These are phyloP conservation scores for Ophiostoma ulmi DNA, from an alignment of 2,329 filamentous ascomycete genomes.

Conservation along the genomic window DNA sequence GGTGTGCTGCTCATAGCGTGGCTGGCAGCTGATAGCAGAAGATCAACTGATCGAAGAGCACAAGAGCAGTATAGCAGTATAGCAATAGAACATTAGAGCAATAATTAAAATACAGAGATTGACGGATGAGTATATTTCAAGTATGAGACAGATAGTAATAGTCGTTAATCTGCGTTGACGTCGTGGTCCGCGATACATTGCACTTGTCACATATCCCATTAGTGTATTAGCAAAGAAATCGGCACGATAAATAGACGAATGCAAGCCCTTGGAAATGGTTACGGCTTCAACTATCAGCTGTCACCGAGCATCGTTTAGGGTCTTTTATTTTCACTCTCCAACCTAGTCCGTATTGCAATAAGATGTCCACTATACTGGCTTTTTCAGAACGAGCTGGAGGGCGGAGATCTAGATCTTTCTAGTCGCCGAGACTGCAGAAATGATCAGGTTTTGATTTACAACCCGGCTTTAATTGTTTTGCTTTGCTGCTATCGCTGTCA, in stretches of 20 bases:
- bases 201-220: background rate
- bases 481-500: background rate
- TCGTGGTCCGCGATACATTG: background rate
- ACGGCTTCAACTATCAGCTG: background rate
- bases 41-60: background rate
- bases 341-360: background rate
- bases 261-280: background rate
- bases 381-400: background rate
- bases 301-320: background rate
- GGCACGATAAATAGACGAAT: background rate
- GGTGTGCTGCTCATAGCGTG: background rate
- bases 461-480: background rate
- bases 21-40: background rate
- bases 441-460: background rate
- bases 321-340: background rate
- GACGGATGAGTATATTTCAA: background rate
- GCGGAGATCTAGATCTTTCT: background rate
- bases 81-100: no score
- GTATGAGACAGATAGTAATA: background rate
- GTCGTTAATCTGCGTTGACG: conserved; percentile 4
- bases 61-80: background rate
- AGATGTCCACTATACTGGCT: background rate
- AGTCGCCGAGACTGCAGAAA: background rate
- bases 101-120: background rate
- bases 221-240: background rate